phyloP scores from a whole-genome alignment of 106 monocot genomes.

The Dioscorea zingiberensis region DNA sequence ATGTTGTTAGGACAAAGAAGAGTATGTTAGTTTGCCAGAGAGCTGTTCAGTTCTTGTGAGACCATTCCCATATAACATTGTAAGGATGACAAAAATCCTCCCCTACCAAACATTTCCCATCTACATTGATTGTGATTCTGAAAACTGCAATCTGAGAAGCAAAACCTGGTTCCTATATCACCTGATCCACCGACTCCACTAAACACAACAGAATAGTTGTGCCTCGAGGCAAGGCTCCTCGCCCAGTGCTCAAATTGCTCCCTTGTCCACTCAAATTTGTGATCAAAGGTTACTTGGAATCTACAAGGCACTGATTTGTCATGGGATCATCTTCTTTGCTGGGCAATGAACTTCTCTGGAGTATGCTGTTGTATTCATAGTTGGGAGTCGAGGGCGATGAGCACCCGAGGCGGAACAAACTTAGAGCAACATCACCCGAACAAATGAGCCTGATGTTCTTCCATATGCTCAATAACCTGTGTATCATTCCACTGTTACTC shows the following conservation, averaged over 20 bases:
- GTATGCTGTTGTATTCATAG: slow-evolving; percentile 94
- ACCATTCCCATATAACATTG: slow-evolving; percentile 83
- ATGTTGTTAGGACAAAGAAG: too few relatives aligned
- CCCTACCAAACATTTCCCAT: slow-evolving; percentile 1
- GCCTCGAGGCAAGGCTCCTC: slow-evolving; percentile 42
- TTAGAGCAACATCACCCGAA: slow-evolving; percentile 72
- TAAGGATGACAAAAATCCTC: slow-evolving; percentile 30
- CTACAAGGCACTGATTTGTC: slow-evolving; percentile 54
- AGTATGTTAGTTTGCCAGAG: slow-evolving; percentile 2
- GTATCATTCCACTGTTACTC: background rate
- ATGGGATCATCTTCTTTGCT: slow-evolving; percentile 54
- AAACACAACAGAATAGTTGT: slow-evolving; percentile 70
- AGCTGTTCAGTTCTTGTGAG: background rate
- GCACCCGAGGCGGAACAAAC: slow-evolving; percentile 53
- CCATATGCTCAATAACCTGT: slow-evolving; percentile 99
- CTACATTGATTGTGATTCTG: slow-evolving; percentile 16
- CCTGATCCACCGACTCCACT: slow-evolving; percentile 87
- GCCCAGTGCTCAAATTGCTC: slow-evolving; percentile 86
- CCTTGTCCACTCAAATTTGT: slow-evolving; percentile 99
- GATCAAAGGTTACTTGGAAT: slow-evolving; percentile 87
- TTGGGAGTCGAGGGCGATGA: slow-evolving; percentile 94
- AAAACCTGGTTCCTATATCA: slow-evolving; percentile 78
- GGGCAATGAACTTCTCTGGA: slow-evolving; percentile 44
- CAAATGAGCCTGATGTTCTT: slow-evolving; percentile 73
- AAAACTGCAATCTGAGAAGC: slow-evolving; percentile 98